Evolutionary conservation across 352 stramenopile species (phyloP).

Genomic region (Blastocystis sp.): DNA sequence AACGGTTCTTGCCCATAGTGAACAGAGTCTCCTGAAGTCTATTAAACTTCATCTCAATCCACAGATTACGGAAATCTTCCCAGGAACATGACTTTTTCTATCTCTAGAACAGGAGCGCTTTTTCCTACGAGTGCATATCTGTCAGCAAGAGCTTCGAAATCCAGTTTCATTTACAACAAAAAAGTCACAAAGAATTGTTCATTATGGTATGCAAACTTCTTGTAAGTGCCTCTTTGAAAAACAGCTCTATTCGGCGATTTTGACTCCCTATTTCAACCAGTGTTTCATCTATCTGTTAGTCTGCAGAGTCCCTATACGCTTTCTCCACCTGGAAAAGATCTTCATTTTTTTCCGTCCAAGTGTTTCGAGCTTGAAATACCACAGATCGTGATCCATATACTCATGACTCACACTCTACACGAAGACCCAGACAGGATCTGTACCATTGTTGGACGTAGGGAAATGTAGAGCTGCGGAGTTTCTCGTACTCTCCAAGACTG

Average conservation of each 20-base stretch:
- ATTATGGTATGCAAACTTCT: neutral
- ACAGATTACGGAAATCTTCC: neutral
- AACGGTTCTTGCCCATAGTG: neutral
- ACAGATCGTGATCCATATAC: neutral
- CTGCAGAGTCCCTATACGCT: neutral
- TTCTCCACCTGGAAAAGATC: neutral
- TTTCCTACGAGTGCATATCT: neutral
- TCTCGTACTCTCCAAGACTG: neutral
- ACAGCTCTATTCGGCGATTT: neutral
- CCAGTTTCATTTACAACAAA: neutral
- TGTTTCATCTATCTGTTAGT: neutral
- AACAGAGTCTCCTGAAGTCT: neutral
- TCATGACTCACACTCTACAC: slow-evolving; percentile 40
- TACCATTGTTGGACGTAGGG: neutral
- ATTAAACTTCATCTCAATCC: neutral
- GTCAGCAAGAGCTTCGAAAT: neutral
- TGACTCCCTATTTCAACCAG: neutral
- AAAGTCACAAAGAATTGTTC: neutral
- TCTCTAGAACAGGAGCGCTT: neutral
- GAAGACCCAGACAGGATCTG: neutral
- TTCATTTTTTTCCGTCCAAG: neutral
- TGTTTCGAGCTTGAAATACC: neutral
- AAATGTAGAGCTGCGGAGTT: neutral
- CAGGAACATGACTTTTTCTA: slow-evolving; percentile 29
- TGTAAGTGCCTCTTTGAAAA: neutral